phyloP scores from a whole-genome alignment of 108 stramenopile species.

The Skeletonema potamos region DNA sequence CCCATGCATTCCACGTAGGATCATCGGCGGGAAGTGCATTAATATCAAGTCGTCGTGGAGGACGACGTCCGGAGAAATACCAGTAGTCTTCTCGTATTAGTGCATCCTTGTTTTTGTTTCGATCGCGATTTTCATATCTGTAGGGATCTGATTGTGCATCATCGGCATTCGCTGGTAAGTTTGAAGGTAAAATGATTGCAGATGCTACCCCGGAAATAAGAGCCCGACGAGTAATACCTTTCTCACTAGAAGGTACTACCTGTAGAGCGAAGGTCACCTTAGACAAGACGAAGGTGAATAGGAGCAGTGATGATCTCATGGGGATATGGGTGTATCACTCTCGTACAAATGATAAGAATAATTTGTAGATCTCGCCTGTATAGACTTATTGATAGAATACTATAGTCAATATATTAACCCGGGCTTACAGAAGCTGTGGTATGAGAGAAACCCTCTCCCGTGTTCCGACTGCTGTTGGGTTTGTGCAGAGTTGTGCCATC shows the following conservation, averaged over 20 bases:
- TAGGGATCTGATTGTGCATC: neutral
- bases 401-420: too few relatives aligned
- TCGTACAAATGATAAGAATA: too few relatives aligned
- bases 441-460: too few relatives aligned
- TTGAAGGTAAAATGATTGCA: neutral
- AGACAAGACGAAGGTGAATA: neutral
- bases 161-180: neutral
- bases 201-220: neutral
- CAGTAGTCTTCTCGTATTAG: slow-evolving; percentile 76
- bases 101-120: slow-evolving; percentile 70
- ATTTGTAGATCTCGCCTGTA: too few relatives aligned
- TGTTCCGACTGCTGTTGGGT: too few relatives aligned
- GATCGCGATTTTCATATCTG: slow-evolving; percentile 58
- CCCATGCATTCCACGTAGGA: slow-evolving; percentile 76
- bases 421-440: too few relatives aligned
- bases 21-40: slow-evolving; percentile 53
- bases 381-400: too few relatives aligned
- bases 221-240: neutral
- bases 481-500: neutral
- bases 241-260: neutral
- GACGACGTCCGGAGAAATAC: slow-evolving; percentile 61
- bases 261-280: neutral
- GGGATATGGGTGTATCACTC: too few relatives aligned
- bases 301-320: neutral
- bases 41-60: slow-evolving; percentile 55